Evolutionary conservation across 805 yeast species (phyloP).

Genomic region (Tetrapisispora taiwanensis): DNA sequence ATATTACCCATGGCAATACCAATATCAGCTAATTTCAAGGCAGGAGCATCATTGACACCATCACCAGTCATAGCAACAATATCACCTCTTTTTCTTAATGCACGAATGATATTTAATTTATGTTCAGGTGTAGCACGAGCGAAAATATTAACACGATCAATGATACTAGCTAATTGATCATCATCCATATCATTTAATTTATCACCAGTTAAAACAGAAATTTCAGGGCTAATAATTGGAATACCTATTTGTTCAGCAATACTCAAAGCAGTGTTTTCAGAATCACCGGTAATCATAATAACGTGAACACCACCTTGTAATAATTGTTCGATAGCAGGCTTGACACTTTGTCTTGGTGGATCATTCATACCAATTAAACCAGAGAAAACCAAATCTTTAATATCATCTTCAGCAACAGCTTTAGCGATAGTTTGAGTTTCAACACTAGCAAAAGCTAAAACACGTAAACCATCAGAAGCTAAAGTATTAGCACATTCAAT

Average conservation of each 20-base stretch:
- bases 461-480: conserved; percentile 80
- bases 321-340: conserved; percentile 59
- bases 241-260: conserved; percentile 87
- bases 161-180: conserved; percentile 61
- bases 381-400: conserved; percentile 57
- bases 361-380: conserved; percentile 95
- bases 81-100: conserved; percentile 83
- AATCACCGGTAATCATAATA: conserved; percentile 96
- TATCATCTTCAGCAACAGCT: conserved; percentile 30
- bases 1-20: conserved; percentile 91
- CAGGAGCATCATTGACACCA: conserved; percentile 98
- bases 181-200: conserved; percentile 66
- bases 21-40: conserved; percentile 90
- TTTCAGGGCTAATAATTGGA: conserved; percentile 54
- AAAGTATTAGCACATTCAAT: conserved; percentile 47
- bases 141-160: conserved; percentile 75
- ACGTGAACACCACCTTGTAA: conserved; percentile 92
- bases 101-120: conserved; percentile 80
- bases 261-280: conserved; percentile 74
- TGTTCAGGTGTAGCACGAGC: conserved; percentile 96
- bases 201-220: conserved; percentile 77
- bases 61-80: conserved; percentile 99
- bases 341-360: conserved; percentile 90
- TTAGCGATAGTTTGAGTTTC: conserved; percentile 26
- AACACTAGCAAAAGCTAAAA: conserved; percentile 65